These are phyloP conservation scores for Barbatosphaeria neglecta DNA, from an alignment of 495 filamentous ascomycete genomes.

Conservation along the genomic window DNA sequence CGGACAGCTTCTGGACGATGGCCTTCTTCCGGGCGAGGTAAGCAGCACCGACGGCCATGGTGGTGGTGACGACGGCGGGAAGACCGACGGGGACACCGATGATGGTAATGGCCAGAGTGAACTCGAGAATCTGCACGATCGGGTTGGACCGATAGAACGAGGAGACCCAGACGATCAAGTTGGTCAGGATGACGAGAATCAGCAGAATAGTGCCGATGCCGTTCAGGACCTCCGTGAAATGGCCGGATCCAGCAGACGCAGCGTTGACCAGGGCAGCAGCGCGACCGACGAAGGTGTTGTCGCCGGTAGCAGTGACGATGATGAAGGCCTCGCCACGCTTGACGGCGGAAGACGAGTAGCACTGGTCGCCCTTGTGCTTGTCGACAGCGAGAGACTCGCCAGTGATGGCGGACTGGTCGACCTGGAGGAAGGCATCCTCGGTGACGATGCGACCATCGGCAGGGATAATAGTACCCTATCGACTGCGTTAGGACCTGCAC, in stretches of 20 bases:
- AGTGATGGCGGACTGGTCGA: conserved; percentile 87
- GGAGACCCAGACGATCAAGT: conserved; percentile 73
- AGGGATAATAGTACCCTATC: conserved; percentile 67
- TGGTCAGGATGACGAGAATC: conserved; percentile 66
- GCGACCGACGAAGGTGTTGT: conserved; percentile 80
- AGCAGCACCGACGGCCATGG: conserved; percentile 90
- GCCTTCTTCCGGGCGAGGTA: conserved; percentile 92
- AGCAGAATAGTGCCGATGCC: conserved; percentile 75
- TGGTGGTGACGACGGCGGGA: conserved; percentile 88
- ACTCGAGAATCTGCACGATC: conserved; percentile 67
- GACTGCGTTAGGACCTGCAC: too few relatives aligned
- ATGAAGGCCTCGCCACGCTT: conserved; percentile 82
- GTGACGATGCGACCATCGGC: conserved; percentile 79
- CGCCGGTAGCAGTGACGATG: conserved; percentile 70
- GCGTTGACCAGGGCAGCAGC: conserved; percentile 75
- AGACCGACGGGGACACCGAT: conserved; percentile 95
- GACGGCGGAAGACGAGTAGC: conserved; percentile 76
- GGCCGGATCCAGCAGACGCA: conserved; percentile 58
- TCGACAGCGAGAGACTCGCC: conserved; percentile 88
- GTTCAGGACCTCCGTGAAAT: conserved; percentile 84
- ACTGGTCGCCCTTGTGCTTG: conserved; percentile 66
- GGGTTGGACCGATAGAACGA: conserved; percentile 76
- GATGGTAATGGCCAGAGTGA: conserved; percentile 78
- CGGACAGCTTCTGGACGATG: conserved; percentile 91
- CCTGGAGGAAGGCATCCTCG: conserved; percentile 68